phyloP scores from a whole-genome alignment of 2,329 filamentous ascomycete genomes.

The Hypoxylon sp. region DNA sequence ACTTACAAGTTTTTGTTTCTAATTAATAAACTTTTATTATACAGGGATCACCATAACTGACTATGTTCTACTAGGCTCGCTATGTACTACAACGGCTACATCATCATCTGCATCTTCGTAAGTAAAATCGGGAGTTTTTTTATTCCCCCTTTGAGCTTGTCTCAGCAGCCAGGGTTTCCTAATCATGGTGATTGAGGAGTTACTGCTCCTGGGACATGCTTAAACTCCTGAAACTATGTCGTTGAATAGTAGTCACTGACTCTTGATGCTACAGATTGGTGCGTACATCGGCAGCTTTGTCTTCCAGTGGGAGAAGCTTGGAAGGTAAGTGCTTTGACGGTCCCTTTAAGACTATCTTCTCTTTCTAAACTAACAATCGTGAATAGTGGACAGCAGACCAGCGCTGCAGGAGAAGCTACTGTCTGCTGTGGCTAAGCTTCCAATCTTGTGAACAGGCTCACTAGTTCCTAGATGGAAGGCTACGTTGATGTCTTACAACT shows the following conservation, averaged over 20 bases:
- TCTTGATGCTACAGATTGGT: constrained; percentile 64
- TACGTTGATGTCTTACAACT: not conserved
- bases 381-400: constrained; percentile 28
- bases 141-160: too few species aligned
- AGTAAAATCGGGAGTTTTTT: too few species aligned
- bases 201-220: too few species aligned
- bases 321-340: constrained; percentile 33
- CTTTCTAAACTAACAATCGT: constrained; percentile 8
- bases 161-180: too few species aligned
- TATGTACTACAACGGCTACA: constrained; percentile 78
- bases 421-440: constrained; percentile 40
- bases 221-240: too few species aligned
- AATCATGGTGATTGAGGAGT: too few species aligned
- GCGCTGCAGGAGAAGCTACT: constrained; percentile 38
- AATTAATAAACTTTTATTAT: not conserved
- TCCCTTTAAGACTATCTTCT: not conserved
- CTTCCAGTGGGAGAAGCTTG: constrained; percentile 77
- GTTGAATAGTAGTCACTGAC: too few species aligned
- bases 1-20: not conserved
- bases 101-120: constrained; percentile 82
- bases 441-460: not conserved
- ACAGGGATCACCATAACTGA: constrained; percentile 8
- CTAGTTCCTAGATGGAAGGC: not conserved
- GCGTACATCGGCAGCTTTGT: constrained; percentile 80
- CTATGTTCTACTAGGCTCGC: constrained; percentile 51